Conservation (phyloP, 2,329 filamentous ascomycete species). For the Macrophomina phaseolina region DNA sequence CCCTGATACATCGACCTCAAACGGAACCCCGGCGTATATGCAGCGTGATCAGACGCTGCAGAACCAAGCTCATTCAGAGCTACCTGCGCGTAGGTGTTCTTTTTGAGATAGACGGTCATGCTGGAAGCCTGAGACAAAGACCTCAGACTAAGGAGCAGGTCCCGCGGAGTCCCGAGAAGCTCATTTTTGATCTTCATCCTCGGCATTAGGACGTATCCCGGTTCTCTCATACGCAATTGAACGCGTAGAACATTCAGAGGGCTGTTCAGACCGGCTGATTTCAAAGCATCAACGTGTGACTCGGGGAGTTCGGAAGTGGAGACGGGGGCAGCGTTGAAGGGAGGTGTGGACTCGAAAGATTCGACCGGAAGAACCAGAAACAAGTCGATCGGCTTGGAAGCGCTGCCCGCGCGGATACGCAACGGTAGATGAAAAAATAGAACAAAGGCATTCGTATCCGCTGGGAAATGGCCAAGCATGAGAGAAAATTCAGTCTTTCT, state of each 20-base stretch:
- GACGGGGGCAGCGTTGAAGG: neutral
- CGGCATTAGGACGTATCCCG: conserved; percentile 16
- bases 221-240: neutral
- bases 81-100: conserved; percentile 11
- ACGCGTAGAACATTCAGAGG: neutral
- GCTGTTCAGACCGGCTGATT: neutral
- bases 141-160: neutral
- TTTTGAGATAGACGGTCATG: conserved; percentile 17
- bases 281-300: neutral
- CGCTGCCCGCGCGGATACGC: conserved; percentile 3
- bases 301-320: neutral
- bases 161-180: neutral
- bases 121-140: neutral
- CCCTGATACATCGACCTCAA: conserved; percentile 5
- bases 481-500: conserved; percentile 22
- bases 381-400: conserved; percentile 11
- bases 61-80: neutral
- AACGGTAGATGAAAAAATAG: conserved; percentile 11
- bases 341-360: neutral
- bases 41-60: neutral
- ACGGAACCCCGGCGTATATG: neutral
- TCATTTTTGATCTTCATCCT: conserved; percentile 11
- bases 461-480: conserved; percentile 14
- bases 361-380: conserved; percentile 9
- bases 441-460: conserved; percentile 6